phyloP scores from a whole-genome alignment of 2,329 filamentous ascomycete genomes.

The Colletotrichum tofieldiae region DNA sequence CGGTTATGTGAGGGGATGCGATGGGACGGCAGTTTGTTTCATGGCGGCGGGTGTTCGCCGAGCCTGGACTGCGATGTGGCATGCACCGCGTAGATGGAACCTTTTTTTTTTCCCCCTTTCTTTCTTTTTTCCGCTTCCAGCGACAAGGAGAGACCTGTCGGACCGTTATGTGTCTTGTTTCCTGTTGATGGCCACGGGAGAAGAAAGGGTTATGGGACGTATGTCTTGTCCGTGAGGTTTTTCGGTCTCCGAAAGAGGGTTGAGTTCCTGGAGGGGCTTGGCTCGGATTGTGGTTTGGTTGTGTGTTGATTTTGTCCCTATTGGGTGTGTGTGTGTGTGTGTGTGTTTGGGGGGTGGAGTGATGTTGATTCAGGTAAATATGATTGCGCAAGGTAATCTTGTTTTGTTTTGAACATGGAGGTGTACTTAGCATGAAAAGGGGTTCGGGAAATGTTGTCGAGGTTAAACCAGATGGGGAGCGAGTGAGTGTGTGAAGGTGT shows the following conservation, averaged over 20 bases:
- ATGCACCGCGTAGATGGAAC: background rate
- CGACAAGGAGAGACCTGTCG: background rate
- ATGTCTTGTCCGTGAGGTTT: background rate
- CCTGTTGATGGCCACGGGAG: background rate
- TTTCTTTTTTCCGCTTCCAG: background rate
- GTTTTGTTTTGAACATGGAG: background rate
- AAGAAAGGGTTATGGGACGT: background rate
- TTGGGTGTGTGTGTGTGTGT: no score
- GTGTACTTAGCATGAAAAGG: background rate
- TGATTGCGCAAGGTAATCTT: background rate
- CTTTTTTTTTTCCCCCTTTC: no score
- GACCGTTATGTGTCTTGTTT: slow-evolving; percentile 4
- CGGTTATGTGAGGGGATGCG: slow-evolving; percentile 10
- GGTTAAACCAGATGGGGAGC: background rate
- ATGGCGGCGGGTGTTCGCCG: background rate
- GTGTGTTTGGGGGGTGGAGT: no score
- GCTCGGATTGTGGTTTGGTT: background rate
- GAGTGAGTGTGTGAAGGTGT: background rate
- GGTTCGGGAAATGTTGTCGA: background rate
- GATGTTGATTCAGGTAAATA: no score
- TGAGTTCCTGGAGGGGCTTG: background rate
- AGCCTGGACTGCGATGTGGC: background rate
- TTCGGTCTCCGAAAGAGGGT: background rate
- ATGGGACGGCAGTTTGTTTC: slow-evolving; percentile 1
- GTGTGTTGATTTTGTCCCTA: no score